A percentile compares a stretch with the other conserved stretches of the same genome.
These are phyloP conservation scores for Arctostaphylos glauca DNA, from an alignment of 148 eudicot genomes.

Conservation along the genomic window DNA sequence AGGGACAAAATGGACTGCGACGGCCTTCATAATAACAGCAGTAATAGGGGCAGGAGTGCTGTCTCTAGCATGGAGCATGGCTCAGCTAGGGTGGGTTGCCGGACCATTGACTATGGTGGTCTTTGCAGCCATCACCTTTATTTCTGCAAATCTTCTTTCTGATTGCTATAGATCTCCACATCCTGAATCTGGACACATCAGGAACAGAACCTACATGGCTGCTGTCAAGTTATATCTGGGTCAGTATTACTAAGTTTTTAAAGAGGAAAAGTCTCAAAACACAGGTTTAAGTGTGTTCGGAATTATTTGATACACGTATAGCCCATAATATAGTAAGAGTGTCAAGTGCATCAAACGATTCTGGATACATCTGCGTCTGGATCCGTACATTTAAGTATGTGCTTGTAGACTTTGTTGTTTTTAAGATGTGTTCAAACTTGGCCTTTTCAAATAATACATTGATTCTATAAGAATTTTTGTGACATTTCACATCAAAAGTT, in stretches of 20 bases:
- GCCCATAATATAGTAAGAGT: too few relatives aligned
- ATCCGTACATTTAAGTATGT: too few relatives aligned
- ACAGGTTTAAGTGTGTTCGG: too few relatives aligned
- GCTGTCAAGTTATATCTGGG: slow-evolving; percentile 32
- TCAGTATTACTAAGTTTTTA: neutral
- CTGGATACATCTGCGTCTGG: too few relatives aligned
- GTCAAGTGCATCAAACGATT: too few relatives aligned
- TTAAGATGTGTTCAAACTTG: too few relatives aligned
- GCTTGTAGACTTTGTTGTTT: too few relatives aligned
- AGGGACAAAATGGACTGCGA: slow-evolving; percentile 37
- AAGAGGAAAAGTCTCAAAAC: too few relatives aligned
- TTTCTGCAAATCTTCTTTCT: slow-evolving; percentile 29
- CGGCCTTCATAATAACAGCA: slow-evolving; percentile 36
- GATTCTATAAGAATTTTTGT: too few relatives aligned
- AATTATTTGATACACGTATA: too few relatives aligned
- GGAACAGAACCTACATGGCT: slow-evolving; percentile 30
- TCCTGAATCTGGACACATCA: slow-evolving; percentile 23
- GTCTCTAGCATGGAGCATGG: slow-evolving; percentile 42
- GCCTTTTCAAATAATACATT: too few relatives aligned
- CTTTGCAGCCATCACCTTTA: slow-evolving; percentile 31
- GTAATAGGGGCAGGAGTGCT: slow-evolving; percentile 41
- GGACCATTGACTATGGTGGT: slow-evolving; percentile 32
- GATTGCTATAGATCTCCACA: slow-evolving; percentile 37
- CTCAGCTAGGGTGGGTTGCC: slow-evolving; percentile 39
- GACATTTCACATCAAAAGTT: too few relatives aligned